Conservation (phyloP, 2,329 filamentous ascomycete species). For the Trichoderma citrinoviride region DNA sequence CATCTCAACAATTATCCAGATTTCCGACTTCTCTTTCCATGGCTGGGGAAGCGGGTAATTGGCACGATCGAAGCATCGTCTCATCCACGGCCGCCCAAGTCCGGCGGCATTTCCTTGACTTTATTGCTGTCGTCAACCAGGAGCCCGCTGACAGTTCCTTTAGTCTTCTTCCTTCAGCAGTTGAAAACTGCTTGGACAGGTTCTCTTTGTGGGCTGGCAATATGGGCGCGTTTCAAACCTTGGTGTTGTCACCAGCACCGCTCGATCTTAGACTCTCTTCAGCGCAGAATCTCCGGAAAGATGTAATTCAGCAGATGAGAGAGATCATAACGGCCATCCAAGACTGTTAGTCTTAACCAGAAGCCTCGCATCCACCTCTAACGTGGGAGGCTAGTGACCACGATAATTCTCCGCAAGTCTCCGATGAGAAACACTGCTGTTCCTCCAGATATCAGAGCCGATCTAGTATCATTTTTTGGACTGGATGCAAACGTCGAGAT, state of each 20-base stretch:
- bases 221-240: slow-evolving; percentile 5
- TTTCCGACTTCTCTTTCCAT: too few species aligned
- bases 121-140: slow-evolving; percentile 24
- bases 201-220: slow-evolving; percentile 22
- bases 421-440: not conserved
- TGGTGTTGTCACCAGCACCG: slow-evolving; percentile 3
- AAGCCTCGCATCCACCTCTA: too few species aligned
- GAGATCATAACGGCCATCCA: not conserved
- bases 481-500: not conserved
- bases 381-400: not conserved
- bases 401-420: not conserved
- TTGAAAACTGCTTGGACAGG: slow-evolving; percentile 12
- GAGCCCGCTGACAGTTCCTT: too few species aligned
- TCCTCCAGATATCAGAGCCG: not conserved
- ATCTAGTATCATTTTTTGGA: not conserved
- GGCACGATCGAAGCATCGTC: too few species aligned
- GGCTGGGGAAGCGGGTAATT: too few species aligned
- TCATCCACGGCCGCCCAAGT: too few species aligned
- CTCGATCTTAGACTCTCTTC: slow-evolving; percentile 19
- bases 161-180: too few species aligned
- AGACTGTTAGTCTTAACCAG: not conserved
- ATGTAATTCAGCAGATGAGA: slow-evolving; percentile 12
- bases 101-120: slow-evolving; percentile 23
- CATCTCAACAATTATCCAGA: too few species aligned
- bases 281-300: slow-evolving; percentile 1